A percentile compares a stretch with the other conserved stretches of the same genome.
Evolutionary conservation across 495 filamentous ascomycete genomes (phyloP).

Genomic region (Aspergillus leporis): DNA sequence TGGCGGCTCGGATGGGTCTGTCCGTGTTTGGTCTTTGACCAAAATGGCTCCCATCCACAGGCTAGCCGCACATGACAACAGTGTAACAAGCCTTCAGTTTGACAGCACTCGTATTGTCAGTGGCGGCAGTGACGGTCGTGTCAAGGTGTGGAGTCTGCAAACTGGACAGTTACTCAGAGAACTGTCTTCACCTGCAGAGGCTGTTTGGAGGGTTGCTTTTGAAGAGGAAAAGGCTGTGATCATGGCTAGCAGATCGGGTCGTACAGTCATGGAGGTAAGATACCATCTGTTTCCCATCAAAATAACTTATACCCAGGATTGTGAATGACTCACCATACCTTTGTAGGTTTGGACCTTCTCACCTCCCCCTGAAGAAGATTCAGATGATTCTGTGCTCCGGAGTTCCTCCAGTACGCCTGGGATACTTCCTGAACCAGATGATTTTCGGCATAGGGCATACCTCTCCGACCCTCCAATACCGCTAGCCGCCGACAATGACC

Average conservation of each 20-base stretch:
- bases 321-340: not conserved
- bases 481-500: slow-evolving; percentile 33
- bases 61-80: slow-evolving; percentile 96
- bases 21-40: slow-evolving; percentile 91
- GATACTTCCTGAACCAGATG: slow-evolving; percentile 23
- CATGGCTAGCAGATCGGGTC: slow-evolving; percentile 77
- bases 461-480: slow-evolving; percentile 38
- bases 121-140: slow-evolving; percentile 91
- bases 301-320: not conserved
- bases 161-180: slow-evolving; percentile 89
- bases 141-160: slow-evolving; percentile 96
- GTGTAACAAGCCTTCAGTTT: slow-evolving; percentile 95
- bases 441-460: slow-evolving; percentile 25
- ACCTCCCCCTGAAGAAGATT: slow-evolving; percentile 66
- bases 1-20: slow-evolving; percentile 91
- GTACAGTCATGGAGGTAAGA: slow-evolving; percentile 94
- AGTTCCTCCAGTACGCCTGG: slow-evolving; percentile 43
- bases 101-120: slow-evolving; percentile 92
- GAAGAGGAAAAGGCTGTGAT: slow-evolving; percentile 98
- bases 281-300: slow-evolving; percentile 1
- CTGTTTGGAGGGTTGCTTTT: slow-evolving; percentile 96
- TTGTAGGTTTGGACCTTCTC: slow-evolving; percentile 87
- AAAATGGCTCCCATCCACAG: slow-evolving; percentile 89
- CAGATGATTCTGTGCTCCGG: slow-evolving; percentile 31
- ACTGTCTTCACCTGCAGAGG: slow-evolving; percentile 84